Conservation (phyloP, 768 basidiomycete genomes). For the Psilocybe azurescens region DNA sequence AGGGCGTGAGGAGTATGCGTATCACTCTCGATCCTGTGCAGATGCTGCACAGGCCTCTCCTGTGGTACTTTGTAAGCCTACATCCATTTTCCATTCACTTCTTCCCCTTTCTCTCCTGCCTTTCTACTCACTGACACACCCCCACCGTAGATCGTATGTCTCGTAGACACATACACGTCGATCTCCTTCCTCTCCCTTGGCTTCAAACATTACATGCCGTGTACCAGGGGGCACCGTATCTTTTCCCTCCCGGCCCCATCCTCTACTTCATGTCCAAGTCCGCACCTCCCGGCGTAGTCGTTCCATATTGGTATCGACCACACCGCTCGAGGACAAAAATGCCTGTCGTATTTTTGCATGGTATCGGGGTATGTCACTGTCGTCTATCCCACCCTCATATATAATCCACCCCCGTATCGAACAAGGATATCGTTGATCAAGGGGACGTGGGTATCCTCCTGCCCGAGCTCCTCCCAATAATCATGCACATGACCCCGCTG, state of each 20-base stretch:
- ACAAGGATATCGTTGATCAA: background rate
- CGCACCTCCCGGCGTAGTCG: slow-evolving; percentile 38
- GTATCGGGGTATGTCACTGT: slow-evolving; percentile 58
- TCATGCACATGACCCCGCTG: slow-evolving; percentile 58
- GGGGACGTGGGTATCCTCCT: slow-evolving; percentile 61
- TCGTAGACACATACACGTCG: slow-evolving; percentile 53
- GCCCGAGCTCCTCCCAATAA: slow-evolving; percentile 64
- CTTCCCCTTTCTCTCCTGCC: background rate
- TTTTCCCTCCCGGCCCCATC: slow-evolving; percentile 50
- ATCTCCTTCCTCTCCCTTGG: slow-evolving; percentile 45
- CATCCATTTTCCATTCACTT: too few relatives aligned
- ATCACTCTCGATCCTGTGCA: slow-evolving; percentile 62
- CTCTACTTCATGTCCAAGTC: slow-evolving; percentile 46
- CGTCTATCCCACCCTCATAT: background rate
- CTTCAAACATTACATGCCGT: slow-evolving; percentile 57
- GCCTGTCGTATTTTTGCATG: slow-evolving; percentile 70
- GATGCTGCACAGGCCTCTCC: slow-evolving; percentile 59
- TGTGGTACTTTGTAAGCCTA: slow-evolving; percentile 63
- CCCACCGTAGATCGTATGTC: slow-evolving; percentile 50
- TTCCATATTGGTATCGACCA: slow-evolving; percentile 46
- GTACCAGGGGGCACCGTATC: slow-evolving; percentile 29
- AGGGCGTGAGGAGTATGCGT: slow-evolving; percentile 46
- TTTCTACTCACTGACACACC: background rate
- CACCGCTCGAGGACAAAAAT: slow-evolving; percentile 51
- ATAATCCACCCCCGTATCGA: background rate